Base-by-base conservation (phyloP, 176 grass and related monocot genomes). In the Zea luxurians region DNA sequence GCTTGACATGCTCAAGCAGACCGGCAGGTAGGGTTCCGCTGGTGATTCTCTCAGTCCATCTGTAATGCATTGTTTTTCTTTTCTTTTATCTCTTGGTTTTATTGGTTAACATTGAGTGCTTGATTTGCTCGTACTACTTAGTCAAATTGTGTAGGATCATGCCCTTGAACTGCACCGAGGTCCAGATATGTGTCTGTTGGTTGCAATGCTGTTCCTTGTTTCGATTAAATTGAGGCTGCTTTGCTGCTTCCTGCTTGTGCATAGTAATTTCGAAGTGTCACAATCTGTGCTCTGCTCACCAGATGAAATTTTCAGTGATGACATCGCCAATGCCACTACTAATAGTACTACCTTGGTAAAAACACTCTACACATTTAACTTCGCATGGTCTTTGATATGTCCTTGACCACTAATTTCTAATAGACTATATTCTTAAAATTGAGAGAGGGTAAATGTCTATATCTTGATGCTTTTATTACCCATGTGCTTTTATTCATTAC, bases 1-100 rank as follows among this genome's bases (percentile, higher is more conserved):
- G 96, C 90, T 99, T 21, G 96, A 99, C 67, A 99, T 99, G 96
- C 96, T 99, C 81, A 99, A 99, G 83, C 96, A 99, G 81, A 95
- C 96, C 2, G 92, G 92, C 54, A 95, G 96, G 96, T 99, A 62
- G 2, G 45, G 16, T 27, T 37, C 35, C 6, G 16, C 48, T 11
- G 48, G 60, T 60, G 0, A 10, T 77, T 36, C 11, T 64, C 5
- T 48, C 10, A 0, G 13, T 15, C 20, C 63, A 80, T 88, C 86
- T 69, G 47, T 76, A 15, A 47, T 47, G 4, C 2, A 1, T 53
- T 57, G 15, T 48, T 45, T 18, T 1, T 38, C 63, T 18, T 42
- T 13, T 6, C 5, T 47, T 47, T 69, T 10, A 63, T 13, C 0
- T 63, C 7, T 38, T 64, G 12, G 13, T 13, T 18, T 13, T 12